Evolutionary conservation across 2,329 filamentous ascomycete genomes (phyloP).

Genomic region (Lanzia echinophila): DNA sequence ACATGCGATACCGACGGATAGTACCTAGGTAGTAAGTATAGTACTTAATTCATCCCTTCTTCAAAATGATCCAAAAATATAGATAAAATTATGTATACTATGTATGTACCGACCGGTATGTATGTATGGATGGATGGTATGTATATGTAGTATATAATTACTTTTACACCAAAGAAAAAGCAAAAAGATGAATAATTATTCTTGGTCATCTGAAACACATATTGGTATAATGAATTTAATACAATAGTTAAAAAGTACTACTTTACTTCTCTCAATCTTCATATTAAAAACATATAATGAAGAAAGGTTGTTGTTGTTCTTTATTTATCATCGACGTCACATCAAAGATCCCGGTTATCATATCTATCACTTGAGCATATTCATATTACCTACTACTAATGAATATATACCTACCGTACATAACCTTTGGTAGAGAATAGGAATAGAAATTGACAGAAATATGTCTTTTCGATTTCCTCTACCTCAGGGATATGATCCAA

Average conservation of each 20-base stretch:
- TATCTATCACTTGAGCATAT: neutral
- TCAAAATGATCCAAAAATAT: too few species aligned
- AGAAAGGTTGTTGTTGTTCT: too few species aligned
- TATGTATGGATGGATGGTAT: too few species aligned
- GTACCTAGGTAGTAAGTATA: too few species aligned
- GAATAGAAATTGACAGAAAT: slow-evolving; percentile 7
- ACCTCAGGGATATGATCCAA: slow-evolving; percentile 25
- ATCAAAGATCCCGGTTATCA: neutral
- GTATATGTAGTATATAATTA: too few species aligned
- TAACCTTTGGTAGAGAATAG: neutral
- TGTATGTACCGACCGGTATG: too few species aligned
- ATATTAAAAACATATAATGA: neutral
- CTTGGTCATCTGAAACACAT: slow-evolving; percentile 1
- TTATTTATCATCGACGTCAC: slow-evolving; percentile 7
- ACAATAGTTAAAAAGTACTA: neutral
- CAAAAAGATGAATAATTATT: neutral
- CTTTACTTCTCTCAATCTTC: neutral
- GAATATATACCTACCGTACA: neutral
- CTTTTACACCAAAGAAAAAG: too few species aligned
- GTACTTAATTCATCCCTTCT: too few species aligned
- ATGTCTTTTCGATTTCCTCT: slow-evolving; percentile 21
- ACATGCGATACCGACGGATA: too few species aligned
- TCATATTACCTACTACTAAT: neutral
- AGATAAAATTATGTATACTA: too few species aligned
- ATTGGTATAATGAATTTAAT: neutral